Evolutionary conservation across 805 yeast genomes (phyloP).

Genomic region (Lachancea lanzarotensis): DNA sequence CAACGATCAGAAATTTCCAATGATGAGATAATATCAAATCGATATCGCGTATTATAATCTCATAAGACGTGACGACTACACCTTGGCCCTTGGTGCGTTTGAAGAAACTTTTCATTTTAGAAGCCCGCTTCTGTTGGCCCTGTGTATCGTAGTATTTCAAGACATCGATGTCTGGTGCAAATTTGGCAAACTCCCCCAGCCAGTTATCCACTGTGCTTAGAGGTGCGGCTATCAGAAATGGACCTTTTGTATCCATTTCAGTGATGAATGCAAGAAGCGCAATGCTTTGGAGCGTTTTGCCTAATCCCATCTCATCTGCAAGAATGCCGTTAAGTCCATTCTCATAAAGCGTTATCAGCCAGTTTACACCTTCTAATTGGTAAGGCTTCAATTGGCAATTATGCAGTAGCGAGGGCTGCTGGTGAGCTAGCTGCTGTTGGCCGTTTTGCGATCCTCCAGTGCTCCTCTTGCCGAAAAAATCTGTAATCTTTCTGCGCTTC

Average conservation of each 20-base stretch:
- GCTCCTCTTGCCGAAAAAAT: constrained; percentile 13
- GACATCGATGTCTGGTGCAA: constrained; percentile 65
- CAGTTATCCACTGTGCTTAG: constrained; percentile 82
- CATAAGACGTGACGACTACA: constrained; percentile 76
- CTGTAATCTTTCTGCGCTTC: constrained; percentile 16
- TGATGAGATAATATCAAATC: constrained; percentile 42
- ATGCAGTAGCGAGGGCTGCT: constrained; percentile 50
- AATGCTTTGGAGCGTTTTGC: constrained; percentile 87
- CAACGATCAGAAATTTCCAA: constrained; percentile 87
- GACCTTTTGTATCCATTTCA: constrained; percentile 74
- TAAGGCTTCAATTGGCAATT: constrained; percentile 69
- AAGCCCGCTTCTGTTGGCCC: constrained; percentile 35
- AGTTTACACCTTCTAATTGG: constrained; percentile 84
- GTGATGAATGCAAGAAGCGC: constrained; percentile 67
- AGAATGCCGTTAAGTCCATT: constrained; percentile 92
- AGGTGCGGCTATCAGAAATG: constrained; percentile 74
- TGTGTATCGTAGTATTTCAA: constrained; percentile 58
- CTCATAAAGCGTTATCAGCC: constrained; percentile 83
- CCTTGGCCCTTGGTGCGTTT: constrained; percentile 33
- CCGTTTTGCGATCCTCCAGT: neutral
- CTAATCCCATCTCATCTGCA: constrained; percentile 98
- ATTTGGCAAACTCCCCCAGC: constrained; percentile 62
- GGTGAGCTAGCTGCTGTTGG: constrained; percentile 15
- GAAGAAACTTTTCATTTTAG: constrained; percentile 37
- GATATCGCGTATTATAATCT: constrained; percentile 66